phyloP scores from a whole-genome alignment of 2,329 filamentous ascomycete species.

The Penicillium brasilianum region DNA sequence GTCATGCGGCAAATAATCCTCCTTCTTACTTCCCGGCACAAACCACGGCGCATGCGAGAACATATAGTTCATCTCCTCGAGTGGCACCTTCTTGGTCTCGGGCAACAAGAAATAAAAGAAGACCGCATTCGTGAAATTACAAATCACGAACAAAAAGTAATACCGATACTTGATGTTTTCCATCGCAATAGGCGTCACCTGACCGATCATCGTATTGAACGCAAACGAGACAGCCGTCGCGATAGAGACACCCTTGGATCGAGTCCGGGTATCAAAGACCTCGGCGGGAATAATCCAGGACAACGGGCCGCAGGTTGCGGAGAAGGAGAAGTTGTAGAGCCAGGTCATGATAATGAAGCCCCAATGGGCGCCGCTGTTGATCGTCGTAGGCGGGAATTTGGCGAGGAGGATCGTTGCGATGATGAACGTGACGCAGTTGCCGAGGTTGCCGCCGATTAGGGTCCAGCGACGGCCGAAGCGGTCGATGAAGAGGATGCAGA shows the following conservation, averaged over 20 bases:
- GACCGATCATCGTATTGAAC: constrained; percentile 77
- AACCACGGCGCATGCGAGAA: constrained; percentile 70
- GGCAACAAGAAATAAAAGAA: constrained; percentile 72
- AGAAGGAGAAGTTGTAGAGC: constrained; percentile 81
- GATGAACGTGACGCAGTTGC: constrained; percentile 74
- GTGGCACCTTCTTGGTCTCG: constrained; percentile 66
- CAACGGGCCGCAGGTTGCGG: constrained; percentile 70
- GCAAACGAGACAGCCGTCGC: constrained; percentile 75
- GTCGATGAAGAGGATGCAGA: constrained; percentile 70
- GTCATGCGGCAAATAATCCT: constrained; percentile 60
- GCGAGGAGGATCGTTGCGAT: constrained; percentile 64
- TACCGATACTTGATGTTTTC: constrained; percentile 59
- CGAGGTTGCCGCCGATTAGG: constrained; percentile 72
- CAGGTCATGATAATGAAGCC: constrained; percentile 77
- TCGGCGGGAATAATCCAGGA: constrained; percentile 66
- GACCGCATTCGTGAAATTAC: constrained; percentile 70
- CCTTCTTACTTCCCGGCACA: constrained; percentile 62
- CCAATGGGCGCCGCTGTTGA: constrained; percentile 44
- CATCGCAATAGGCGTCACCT: constrained; percentile 68
- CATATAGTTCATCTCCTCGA: constrained; percentile 72
- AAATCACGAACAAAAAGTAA: constrained; percentile 67
- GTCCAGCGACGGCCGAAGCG: constrained; percentile 72
- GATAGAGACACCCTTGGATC: constrained; percentile 75
- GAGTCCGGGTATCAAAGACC: constrained; percentile 77
- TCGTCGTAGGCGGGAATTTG: constrained; percentile 64